Percentiles rank a stretch among this genome's conserved stretches.
Evolutionary conservation across 176 grass and related monocot genomes (phyloP).

Genomic region (Carex pumila): DNA sequence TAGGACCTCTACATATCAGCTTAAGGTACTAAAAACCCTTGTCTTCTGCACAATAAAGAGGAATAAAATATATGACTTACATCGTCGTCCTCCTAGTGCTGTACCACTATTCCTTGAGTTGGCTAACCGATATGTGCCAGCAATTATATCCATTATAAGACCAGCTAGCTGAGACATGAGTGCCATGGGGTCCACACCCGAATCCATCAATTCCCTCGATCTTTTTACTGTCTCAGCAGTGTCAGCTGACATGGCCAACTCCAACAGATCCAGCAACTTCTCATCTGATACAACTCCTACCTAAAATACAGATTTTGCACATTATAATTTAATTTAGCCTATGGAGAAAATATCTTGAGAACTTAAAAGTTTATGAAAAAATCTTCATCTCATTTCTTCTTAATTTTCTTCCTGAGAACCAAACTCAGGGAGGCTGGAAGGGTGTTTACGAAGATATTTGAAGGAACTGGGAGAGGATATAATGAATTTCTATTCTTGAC

Average conservation of each 20-base stretch:
- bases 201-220: conserved; percentile 94
- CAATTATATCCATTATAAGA: conserved; percentile 99
- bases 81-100: conserved; percentile 64
- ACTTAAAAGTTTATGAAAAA: background rate
- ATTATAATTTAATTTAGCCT: background rate
- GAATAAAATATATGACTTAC: conserved; percentile 43
- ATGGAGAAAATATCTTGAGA: background rate
- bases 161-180: conserved; percentile 99
- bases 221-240: conserved; percentile 92
- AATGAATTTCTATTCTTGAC: background rate
- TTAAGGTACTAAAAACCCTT: background rate
- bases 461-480: background rate
- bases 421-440: background rate
- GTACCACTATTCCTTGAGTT: conserved; percentile 48
- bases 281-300: conserved; percentile 95
- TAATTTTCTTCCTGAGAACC: background rate
- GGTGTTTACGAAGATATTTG: background rate
- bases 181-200: conserved; percentile 92
- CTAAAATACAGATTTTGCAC: conserved; percentile 34
- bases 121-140: conserved; percentile 77
- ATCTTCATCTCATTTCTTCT: background rate
- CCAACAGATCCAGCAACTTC: conserved; percentile 91
- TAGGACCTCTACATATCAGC: background rate
- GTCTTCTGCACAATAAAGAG: background rate
- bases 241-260: conserved; percentile 96